phyloP scores from a whole-genome alignment of 2,329 filamentous ascomycete genomes.

The Fusarium sp. region DNA sequence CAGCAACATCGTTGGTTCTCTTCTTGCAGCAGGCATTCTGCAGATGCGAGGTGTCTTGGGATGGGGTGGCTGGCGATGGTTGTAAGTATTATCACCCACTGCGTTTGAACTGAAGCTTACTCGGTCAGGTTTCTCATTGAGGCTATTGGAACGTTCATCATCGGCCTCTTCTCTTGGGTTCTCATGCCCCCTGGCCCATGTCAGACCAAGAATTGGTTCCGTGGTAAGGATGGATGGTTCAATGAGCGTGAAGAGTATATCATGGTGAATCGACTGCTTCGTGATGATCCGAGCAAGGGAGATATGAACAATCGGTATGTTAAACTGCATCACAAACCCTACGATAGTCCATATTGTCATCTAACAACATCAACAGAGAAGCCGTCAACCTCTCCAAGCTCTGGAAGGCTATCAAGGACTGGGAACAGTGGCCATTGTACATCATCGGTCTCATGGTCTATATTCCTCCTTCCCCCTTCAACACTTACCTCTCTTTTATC shows the following conservation, averaged over 20 bases:
- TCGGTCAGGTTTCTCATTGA: constrained; percentile 64
- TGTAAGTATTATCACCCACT: constrained; percentile 41
- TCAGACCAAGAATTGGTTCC: constrained; percentile 68
- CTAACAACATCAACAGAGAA: constrained; percentile 55
- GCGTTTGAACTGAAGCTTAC: not conserved
- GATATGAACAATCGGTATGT: constrained; percentile 70
- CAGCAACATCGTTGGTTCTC: constrained; percentile 66
- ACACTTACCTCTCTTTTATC: constrained; percentile 61
- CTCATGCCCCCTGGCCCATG: constrained; percentile 62
- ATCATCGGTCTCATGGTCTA: constrained; percentile 64
- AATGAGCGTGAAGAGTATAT: constrained; percentile 71
- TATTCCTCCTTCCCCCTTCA: constrained; percentile 59
- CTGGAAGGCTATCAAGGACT: constrained; percentile 68
- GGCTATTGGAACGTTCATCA: constrained; percentile 57
- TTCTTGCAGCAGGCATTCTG: constrained; percentile 60
- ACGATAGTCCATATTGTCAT: accelerated
- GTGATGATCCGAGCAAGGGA: constrained; percentile 72
- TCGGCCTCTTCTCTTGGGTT: constrained; percentile 60
- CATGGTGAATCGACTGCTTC: constrained; percentile 70
- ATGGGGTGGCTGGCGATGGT: constrained; percentile 58
- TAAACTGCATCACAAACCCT: accelerated
- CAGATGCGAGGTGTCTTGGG: constrained; percentile 55
- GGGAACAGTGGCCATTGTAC: constrained; percentile 68
- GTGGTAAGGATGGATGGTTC: constrained; percentile 73
- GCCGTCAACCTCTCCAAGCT: constrained; percentile 53